Evolutionary conservation across 768 basidiomycete genomes (phyloP).

Genomic region (Agaricus subrufescens): DNA sequence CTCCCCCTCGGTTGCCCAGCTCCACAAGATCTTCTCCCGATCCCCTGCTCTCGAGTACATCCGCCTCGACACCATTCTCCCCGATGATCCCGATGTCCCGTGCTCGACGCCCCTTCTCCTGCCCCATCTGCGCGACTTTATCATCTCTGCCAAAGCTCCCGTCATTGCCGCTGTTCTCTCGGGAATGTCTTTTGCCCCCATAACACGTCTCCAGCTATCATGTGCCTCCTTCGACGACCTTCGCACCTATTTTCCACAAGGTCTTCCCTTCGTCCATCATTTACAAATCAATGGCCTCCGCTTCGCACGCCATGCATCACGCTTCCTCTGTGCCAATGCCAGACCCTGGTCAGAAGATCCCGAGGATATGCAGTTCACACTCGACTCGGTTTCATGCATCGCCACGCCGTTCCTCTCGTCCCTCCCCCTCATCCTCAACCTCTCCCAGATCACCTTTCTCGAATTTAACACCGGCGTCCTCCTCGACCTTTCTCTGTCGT

Average conservation of each 20-base stretch:
- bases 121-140: slow-evolving; percentile 23
- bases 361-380: slow-evolving; percentile 14
- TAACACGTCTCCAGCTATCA: slow-evolving; percentile 25
- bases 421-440: slow-evolving; percentile 14
- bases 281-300: slow-evolving; percentile 11
- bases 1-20: slow-evolving; percentile 28
- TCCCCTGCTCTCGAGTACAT: slow-evolving; percentile 31
- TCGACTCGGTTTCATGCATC: slow-evolving; percentile 20
- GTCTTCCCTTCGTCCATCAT: slow-evolving; percentile 14
- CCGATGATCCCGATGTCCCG: slow-evolving; percentile 6
- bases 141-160: slow-evolving; percentile 21
- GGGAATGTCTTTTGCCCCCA: slow-evolving; percentile 15
- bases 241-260: slow-evolving; percentile 21
- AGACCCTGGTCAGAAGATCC: slow-evolving; percentile 19
- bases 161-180: slow-evolving; percentile 23
- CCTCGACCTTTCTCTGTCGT: slow-evolving; percentile 16
- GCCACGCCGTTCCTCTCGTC: slow-evolving; percentile 5
- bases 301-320: slow-evolving; percentile 20
- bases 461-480: slow-evolving; percentile 28
- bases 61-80: slow-evolving; percentile 25
- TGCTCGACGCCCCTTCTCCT: slow-evolving; percentile 14
- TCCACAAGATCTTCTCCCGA: slow-evolving; percentile 25
- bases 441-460: slow-evolving; percentile 21
- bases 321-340: slow-evolving; percentile 14
- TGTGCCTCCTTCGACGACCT: slow-evolving; percentile 22